Conservation (phyloP, 257 asterid genomes). For the Solanum arcanum region DNA sequence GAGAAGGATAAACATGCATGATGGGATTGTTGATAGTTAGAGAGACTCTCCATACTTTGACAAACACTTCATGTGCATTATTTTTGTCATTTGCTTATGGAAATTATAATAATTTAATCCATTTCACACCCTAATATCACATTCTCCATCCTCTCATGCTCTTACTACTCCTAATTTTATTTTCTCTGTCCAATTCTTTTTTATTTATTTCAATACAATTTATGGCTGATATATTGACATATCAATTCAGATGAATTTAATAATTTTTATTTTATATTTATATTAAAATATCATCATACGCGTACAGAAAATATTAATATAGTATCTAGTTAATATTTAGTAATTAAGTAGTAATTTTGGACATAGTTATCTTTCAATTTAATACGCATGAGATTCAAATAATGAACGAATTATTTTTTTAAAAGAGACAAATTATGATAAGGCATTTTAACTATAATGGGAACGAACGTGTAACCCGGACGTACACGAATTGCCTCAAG, state of each 20-base stretch:
- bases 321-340: not conserved
- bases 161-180: not conserved
- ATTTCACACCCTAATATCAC: conserved; percentile 1
- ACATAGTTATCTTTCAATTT: not conserved
- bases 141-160: conserved; percentile 1
- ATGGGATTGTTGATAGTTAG: not conserved
- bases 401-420: too few species aligned
- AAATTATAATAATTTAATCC: not conserved
- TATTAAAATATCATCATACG: not conserved
- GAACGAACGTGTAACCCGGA: not conserved
- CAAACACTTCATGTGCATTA: conserved; percentile 15
- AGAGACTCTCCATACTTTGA: not conserved
- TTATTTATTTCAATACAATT: not conserved
- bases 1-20: not conserved
- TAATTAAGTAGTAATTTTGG: not conserved
- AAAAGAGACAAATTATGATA: not conserved
- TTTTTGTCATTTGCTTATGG: not conserved
- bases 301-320: not conserved
- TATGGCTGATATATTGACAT: not conserved
- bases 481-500: not conserved
- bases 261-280: not conserved
- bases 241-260: not conserved
- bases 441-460: not conserved
- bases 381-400: too few species aligned
- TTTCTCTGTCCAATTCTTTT: not conserved